Conservation (phyloP, 2,329 filamentous ascomycete species). For the Alternaria dauci region DNA sequence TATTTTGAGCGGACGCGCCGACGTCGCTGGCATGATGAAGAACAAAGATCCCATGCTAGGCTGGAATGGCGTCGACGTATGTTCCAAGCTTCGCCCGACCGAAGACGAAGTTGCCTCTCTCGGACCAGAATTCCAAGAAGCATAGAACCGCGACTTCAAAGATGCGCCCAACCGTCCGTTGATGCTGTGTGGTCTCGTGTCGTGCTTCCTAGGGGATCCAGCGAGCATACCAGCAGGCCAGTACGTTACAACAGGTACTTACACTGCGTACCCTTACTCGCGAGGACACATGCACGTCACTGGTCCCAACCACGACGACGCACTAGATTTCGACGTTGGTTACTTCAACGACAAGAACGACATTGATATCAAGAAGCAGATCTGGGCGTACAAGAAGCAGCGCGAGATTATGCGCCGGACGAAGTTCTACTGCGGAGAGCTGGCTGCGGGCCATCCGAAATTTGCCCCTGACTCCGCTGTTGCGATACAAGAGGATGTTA, state of each 20-base stretch:
- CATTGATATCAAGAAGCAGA: conserved; percentile 65
- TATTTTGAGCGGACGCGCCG: conserved; percentile 59
- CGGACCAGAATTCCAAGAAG: conserved; percentile 61
- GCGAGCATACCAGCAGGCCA: conserved; percentile 52
- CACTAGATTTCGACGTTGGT: conserved; percentile 65
- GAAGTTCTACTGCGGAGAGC: conserved; percentile 57
- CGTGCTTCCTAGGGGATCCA: conserved; percentile 43
- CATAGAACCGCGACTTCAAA: conserved; percentile 66
- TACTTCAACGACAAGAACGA: conserved; percentile 64
- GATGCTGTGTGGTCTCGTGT: conserved; percentile 55
- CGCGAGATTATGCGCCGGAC: conserved; percentile 68
- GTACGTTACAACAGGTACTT: conserved; percentile 63
- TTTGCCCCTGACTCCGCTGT: conserved; percentile 33
- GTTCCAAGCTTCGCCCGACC: conserved; percentile 64
- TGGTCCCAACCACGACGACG: conserved; percentile 54
- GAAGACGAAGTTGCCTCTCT: conserved; percentile 62
- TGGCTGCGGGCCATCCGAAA: conserved; percentile 35
- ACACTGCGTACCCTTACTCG: conserved; percentile 68
- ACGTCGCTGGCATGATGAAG: conserved; percentile 57
- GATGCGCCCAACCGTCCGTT: conserved; percentile 58
- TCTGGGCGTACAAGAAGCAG: conserved; percentile 72
- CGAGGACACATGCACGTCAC: conserved; percentile 69
- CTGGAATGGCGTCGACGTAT: conserved; percentile 67
- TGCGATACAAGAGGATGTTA: conserved; percentile 18
- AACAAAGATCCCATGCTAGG: conserved; percentile 62